Percentiles rank a stretch among this genome's conserved stretches.
Conservation (phyloP, 768 basidiomycete genomes). For the Amanita fuliginea region DNA sequence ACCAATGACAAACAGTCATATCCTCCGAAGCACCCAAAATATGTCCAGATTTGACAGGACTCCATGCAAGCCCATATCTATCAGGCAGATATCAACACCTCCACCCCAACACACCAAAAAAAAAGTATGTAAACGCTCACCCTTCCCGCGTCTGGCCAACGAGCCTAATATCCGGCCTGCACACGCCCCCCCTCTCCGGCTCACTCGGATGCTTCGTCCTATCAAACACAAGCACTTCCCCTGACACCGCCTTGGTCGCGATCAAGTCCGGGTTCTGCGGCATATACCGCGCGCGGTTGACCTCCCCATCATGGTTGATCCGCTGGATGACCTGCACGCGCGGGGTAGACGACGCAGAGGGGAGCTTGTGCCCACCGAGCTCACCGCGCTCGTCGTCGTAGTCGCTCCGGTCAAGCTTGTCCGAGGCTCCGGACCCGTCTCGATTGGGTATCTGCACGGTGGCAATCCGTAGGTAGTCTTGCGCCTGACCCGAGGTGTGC, state of each 20-base stretch:
- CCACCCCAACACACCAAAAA: not conserved
- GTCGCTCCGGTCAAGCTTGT: conserved; percentile 66
- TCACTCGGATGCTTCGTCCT: conserved; percentile 94
- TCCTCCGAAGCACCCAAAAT: conserved; percentile 92
- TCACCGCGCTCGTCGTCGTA: conserved; percentile 94
- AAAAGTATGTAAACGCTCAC: conserved; percentile 34
- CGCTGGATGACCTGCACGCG: conserved; percentile 85
- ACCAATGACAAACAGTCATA: conserved; percentile 94
- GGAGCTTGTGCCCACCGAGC: conserved; percentile 84
- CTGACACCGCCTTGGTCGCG: conserved; percentile 87
- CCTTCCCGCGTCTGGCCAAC: conserved; percentile 91
- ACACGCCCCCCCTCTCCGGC: conserved; percentile 69
- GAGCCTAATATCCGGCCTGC: conserved; percentile 84
- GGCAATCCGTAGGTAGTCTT: conserved; percentile 94
- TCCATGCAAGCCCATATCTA: conserved; percentile 94
- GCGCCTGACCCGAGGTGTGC: conserved; percentile 90
- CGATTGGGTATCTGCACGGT: conserved; percentile 88
- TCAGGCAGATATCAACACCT: conserved; percentile 5
- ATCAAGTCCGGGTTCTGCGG: conserved; percentile 97
- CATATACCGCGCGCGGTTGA: conserved; percentile 98
- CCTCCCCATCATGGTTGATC: conserved; percentile 93
- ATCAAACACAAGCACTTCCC: conserved; percentile 93
- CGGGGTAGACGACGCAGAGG: conserved; percentile 44
- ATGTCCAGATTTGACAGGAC: conserved; percentile 69
- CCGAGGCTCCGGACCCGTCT: conserved; percentile 45